Base-by-base conservation (phyloP, 2,329 filamentous ascomycete genomes). In the Penicillium polonicum region DNA sequence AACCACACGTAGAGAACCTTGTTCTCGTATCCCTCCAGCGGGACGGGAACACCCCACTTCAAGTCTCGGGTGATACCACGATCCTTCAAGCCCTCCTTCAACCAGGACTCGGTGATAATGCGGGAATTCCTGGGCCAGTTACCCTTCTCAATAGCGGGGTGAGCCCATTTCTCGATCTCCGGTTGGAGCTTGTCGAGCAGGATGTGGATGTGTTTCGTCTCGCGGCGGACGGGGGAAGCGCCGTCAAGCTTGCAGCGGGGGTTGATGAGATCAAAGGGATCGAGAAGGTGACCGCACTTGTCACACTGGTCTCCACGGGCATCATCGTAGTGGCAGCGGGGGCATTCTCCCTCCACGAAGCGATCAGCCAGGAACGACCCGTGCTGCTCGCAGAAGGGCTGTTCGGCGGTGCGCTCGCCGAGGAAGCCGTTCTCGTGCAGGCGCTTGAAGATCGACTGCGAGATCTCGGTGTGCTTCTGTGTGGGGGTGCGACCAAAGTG, bases 1-100 rank as follows among this genome's bases (percentile, higher is more conserved):
- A 97, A 91, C 91, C 88, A 90, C 59, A 96, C 92, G 70, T 97
- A 97, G 64, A 97, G 86, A 60, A 96, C 93, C 80, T 90, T 90
- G 62, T 88, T 81, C 62, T 88, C 85, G 67, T 87, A 89, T 13
- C 82, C 85, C 31, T 82, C 80, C 4, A 83, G 77, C 41, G 80
- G 82, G 44, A 87, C 83, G 2, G 83, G 80, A 8, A 85, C 85
- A 70, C 93, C 93, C 93, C 93, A 97, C 73, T 90, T 92, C 59
- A 97, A 80, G 79, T 97, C 93, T 73, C 93, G 82, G 13, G 93
- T 96, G 72, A 97, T 97, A 63, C 90, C 91, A 66, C 93, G 87
- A 48, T 88, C 87, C 73, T 93, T 88, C 57, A 97, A 79, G 6
- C 93, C 93, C 79, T 93, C 90, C 86, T 78, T 78, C 60, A 80